phyloP scores from a whole-genome alignment of 1,284 basidiomycete genomes.

The Fomitiporia mediterranea region DNA sequence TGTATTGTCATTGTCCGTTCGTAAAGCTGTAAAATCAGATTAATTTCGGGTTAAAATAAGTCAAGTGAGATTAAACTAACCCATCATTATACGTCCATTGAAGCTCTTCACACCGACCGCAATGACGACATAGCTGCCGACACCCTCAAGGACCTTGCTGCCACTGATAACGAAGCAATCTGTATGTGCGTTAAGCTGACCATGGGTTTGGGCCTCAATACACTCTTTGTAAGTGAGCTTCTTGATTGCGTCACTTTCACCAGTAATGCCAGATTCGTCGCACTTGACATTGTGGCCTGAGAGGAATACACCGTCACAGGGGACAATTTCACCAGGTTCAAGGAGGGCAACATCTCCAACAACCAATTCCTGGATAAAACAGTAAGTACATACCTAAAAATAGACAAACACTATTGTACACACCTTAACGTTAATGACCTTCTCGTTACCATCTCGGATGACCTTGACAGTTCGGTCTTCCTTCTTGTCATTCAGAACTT shows the following conservation, averaged over 20 bases:
- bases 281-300: slow-evolving; percentile 92
- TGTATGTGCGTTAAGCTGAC: slow-evolving; percentile 50
- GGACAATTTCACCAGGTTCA: slow-evolving; percentile 94
- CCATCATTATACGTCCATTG: slow-evolving; percentile 96
- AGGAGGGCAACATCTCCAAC: slow-evolving; percentile 91
- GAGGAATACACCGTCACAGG: slow-evolving; percentile 94
- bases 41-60: slow-evolving; percentile 15
- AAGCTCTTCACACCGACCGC: slow-evolving; percentile 91
- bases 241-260: slow-evolving; percentile 93
- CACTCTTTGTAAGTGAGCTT: slow-evolving; percentile 84
- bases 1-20: slow-evolving; percentile 79
- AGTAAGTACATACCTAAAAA: not conserved
- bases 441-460: slow-evolving; percentile 79
- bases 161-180: slow-evolving; percentile 95
- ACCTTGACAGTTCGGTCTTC: slow-evolving; percentile 93
- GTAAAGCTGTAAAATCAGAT: slow-evolving; percentile 51
- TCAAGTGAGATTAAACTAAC: slow-evolving; percentile 50
- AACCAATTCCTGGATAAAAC: slow-evolving; percentile 63
- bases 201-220: slow-evolving; percentile 38
- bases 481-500: slow-evolving; percentile 89
- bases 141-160: slow-evolving; percentile 93
- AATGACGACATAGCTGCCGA: slow-evolving; percentile 89
- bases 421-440: slow-evolving; percentile 77
- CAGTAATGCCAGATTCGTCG: slow-evolving; percentile 95
- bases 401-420: slow-evolving; percentile 20